Percentiles rank a stretch among this genome's conserved stretches.
These are phyloP conservation scores for Colletotrichum magnum DNA, from an alignment of 2,329 filamentous ascomycete species.

Conservation along the genomic window DNA sequence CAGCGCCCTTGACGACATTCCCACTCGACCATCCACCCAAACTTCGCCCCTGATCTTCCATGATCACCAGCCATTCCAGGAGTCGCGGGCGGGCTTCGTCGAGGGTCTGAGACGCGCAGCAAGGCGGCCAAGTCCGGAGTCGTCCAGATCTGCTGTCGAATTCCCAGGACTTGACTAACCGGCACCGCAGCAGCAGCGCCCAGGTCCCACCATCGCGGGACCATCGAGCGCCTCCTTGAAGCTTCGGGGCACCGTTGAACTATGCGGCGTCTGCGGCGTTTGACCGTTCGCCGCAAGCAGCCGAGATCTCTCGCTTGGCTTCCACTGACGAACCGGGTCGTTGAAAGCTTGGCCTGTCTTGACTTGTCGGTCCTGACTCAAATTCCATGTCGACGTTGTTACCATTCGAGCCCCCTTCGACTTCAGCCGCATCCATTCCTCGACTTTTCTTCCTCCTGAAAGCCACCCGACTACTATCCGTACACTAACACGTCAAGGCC, in stretches of 20 bases:
- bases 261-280: background rate
- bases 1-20: conserved; percentile 9
- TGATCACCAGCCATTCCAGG: conserved; percentile 15
- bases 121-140: conserved; percentile 24
- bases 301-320: background rate
- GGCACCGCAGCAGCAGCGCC: conserved; percentile 9
- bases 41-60: conserved; percentile 30
- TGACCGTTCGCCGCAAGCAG: background rate
- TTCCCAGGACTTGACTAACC: background rate
- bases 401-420: background rate
- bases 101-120: conserved; percentile 27
- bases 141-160: conserved; percentile 2
- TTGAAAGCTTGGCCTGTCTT: conserved; percentile 4
- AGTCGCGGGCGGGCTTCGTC: conserved; percentile 1
- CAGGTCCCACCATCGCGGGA: conserved; percentile 14
- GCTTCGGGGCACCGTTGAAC: conserved; percentile 22
- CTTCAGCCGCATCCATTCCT: background rate
- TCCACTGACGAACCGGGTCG: conserved; percentile 2
- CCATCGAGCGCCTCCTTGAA: background rate
- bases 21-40: background rate
- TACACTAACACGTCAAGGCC: background rate
- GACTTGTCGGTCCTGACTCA: background rate
- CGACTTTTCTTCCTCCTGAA: background rate
- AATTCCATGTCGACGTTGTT: background rate
- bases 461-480: background rate